Base-by-base conservation (phyloP, 1,139 yeast species). In the Scheffersomyces titani region DNA sequence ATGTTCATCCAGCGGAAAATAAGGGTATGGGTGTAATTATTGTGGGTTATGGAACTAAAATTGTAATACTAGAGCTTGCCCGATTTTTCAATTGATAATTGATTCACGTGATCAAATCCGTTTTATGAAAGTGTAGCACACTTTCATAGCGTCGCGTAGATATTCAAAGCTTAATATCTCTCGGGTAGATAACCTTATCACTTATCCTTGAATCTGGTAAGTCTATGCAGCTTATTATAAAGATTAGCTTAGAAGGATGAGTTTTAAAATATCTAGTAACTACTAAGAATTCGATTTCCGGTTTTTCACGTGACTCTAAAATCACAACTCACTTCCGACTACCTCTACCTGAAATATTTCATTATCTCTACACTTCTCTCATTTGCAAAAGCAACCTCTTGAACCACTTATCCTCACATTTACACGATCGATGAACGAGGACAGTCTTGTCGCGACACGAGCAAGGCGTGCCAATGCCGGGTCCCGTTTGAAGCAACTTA, bases 391-490 rank as follows among this genome's bases (percentile, higher is more conserved):
- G 11, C 40, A 30, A 9, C 9, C 40, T 7, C 16, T 30, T 9
- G 11, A 6, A 47, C 16, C 19, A n/a, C 20, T 6, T 47, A n/a
- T 47, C n/a, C 9, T 21, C 22, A 13, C 11, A 20, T 24, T 9
- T 19, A 49, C 20, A 44, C 16, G 40, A 67, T 68, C 71, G 62
- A 68, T 51, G 67, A 63, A 47, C 44, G 75, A 73, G 24, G 85
- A 83, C 51, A 78, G 82, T 65, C 75, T 87, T 61, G 87, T 89
- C 64, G 86, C 90, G 16, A 88, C 96, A 5, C 82, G 97, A 60
- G 76, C 86, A 57, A 81, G 92, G 61, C 85, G 99, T 54, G 74
- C 92, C 52, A 94, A 94, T 73, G 99, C 99, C 1, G 99, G 99
- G 11, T 89, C 92, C 54, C 80, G 96, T 57, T 77, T 94, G 67